These are phyloP conservation scores for Colletotrichum sp. DNA, from an alignment of 2,329 filamentous ascomycete species.

Conservation along the genomic window DNA sequence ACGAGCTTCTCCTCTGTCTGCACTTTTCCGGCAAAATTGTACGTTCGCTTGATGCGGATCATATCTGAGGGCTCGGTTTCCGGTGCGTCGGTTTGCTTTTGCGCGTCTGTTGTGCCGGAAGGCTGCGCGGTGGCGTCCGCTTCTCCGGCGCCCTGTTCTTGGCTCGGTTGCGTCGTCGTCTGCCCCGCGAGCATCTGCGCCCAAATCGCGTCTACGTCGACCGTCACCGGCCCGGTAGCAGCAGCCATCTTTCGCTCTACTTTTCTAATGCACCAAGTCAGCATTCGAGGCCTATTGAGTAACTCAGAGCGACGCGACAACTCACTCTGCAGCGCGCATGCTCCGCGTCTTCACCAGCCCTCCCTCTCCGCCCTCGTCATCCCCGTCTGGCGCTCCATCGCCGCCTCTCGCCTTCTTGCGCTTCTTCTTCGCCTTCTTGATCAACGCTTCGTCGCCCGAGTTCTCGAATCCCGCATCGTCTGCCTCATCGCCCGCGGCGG, in stretches of 20 bases:
- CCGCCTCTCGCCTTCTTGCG: constrained; percentile 45
- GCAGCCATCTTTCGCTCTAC: constrained; percentile 60
- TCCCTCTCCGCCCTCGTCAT: constrained; percentile 63
- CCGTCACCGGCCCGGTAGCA: constrained; percentile 64
- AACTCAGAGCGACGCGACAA: neutral
- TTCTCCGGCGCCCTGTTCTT: constrained; percentile 17
- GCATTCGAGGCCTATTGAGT: rapidly evolving
- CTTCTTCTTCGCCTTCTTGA: constrained; percentile 63
- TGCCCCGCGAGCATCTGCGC: constrained; percentile 63
- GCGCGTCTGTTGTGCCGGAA: neutral
- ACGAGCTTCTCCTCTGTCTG: constrained; percentile 77
- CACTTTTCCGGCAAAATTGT: constrained; percentile 76
- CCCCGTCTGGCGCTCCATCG: constrained; percentile 40
- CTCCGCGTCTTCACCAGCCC: constrained; percentile 75
- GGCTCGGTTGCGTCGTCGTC: constrained; percentile 5
- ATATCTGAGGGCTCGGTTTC: constrained; percentile 37
- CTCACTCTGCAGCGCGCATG: constrained; percentile 69
- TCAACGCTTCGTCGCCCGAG: constrained; percentile 75
- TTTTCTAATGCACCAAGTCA: constrained; percentile 43
- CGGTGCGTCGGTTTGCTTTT: constrained; percentile 18
- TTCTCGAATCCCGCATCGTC: constrained; percentile 64
- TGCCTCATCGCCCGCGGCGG: constrained; percentile 29
- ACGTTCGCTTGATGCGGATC: constrained; percentile 73
- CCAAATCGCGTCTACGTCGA: constrained; percentile 77
- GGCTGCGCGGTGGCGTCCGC: neutral